Conservation (phyloP, 768 basidiomycete species). For the Psilocybe azurescens region DNA sequence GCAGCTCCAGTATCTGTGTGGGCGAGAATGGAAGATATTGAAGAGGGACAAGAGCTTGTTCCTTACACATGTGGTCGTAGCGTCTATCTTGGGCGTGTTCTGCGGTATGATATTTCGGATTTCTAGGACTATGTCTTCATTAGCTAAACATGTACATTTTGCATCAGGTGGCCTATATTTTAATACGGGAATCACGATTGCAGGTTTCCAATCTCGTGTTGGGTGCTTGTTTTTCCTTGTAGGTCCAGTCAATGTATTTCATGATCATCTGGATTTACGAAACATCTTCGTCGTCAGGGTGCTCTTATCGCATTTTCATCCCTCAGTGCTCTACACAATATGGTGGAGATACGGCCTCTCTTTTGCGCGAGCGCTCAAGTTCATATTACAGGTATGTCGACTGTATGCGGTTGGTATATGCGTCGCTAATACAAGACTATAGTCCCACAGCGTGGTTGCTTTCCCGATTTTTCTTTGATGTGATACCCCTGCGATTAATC, state of each 20-base stretch:
- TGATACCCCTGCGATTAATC: conserved; percentile 85
- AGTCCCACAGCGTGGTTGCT: conserved; percentile 92
- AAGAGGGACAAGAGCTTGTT: conserved; percentile 83
- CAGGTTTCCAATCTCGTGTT: conserved; percentile 94
- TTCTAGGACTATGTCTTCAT: neutral
- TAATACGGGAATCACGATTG: conserved; percentile 78
- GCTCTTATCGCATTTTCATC: conserved; percentile 91
- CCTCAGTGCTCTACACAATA: conserved; percentile 87
- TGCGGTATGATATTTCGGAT: conserved; percentile 53
- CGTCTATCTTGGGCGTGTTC: conserved; percentile 82
- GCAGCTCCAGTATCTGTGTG: conserved; percentile 81
- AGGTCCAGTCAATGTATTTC: conserved; percentile 20
- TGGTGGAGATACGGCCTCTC: conserved; percentile 81
- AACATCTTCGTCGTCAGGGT: conserved; percentile 53
- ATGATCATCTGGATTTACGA: neutral
- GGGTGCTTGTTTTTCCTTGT: conserved; percentile 95
- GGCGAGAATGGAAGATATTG: conserved; percentile 86
- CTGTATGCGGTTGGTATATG: conserved; percentile 1
- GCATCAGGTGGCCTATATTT: conserved; percentile 82
- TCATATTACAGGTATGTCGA: conserved; percentile 78
- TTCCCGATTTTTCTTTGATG: conserved; percentile 88
- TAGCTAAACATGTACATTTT: neutral
- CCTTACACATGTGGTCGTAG: conserved; percentile 74
- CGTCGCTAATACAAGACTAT: neutral
- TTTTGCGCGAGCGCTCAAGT: conserved; percentile 90